Percentiles rank a stretch among this genome's conserved stretches.
Conservation (phyloP, 768 basidiomycete genomes). For the Lentinus tigrinus region DNA sequence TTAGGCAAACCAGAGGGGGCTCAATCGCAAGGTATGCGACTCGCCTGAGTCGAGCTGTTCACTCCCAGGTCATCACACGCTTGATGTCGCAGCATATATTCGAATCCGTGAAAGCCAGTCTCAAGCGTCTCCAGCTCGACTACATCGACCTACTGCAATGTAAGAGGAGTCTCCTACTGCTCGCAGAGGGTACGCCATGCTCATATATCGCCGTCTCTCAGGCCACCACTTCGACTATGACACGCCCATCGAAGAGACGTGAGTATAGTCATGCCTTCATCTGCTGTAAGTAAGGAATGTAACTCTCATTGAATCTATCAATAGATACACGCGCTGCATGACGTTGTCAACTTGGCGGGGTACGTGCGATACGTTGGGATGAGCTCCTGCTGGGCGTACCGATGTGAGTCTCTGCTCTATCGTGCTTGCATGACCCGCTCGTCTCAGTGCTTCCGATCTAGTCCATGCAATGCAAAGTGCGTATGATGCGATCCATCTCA, state of each 20-base stretch:
- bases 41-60: too few species aligned
- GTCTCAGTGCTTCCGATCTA: not conserved
- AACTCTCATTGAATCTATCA: too few species aligned
- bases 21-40: too few species aligned
- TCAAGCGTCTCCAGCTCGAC: slow-evolving; percentile 68
- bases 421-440: too few species aligned
- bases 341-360: slow-evolving; percentile 44
- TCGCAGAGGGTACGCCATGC: too few species aligned
- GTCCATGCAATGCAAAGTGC: slow-evolving; percentile 34
- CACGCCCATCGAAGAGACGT: slow-evolving; percentile 41
- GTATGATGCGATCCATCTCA: not conserved
- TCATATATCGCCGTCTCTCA: not conserved
- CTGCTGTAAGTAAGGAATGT: too few species aligned
- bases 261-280: too few species aligned
- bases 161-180: not conserved
- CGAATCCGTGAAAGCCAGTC: slow-evolving; percentile 57
- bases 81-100: slow-evolving; percentile 58
- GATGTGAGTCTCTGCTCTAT: slow-evolving; percentile 23
- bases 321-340: slow-evolving; percentile 47
- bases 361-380: slow-evolving; percentile 42
- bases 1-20: too few species aligned
- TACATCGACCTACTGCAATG: slow-evolving; percentile 45
- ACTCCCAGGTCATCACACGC: too few species aligned
- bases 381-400: slow-evolving; percentile 37
- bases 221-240: slow-evolving; percentile 30